phyloP scores from a whole-genome alignment of 2,329 filamentous ascomycete genomes.

The Penicillium italicum region DNA sequence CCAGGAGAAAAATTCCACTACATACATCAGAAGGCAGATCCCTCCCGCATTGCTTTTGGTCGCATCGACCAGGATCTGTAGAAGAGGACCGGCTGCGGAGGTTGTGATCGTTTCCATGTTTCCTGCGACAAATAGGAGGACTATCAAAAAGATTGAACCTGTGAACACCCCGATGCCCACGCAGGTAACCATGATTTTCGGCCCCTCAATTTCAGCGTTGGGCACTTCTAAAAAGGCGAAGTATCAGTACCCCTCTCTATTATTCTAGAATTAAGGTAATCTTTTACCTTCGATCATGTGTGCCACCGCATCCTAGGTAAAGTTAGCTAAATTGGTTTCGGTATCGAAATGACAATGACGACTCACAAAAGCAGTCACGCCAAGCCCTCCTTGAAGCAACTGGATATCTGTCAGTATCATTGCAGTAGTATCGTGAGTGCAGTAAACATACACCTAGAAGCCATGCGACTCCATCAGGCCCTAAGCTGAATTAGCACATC shows the following conservation, averaged over 20 bases:
- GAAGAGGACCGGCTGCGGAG: constrained; percentile 55
- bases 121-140: constrained; percentile 60
- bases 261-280: background rate
- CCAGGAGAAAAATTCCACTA: background rate
- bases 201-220: constrained; percentile 51
- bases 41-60: constrained; percentile 60
- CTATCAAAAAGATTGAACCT: constrained; percentile 59
- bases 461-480: constrained; percentile 59
- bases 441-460: constrained; percentile 33
- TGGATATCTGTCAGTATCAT: constrained; percentile 16
- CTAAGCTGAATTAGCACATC: constrained; percentile 17
- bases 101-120: constrained; percentile 55
- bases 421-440: background rate
- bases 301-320: constrained; percentile 32
- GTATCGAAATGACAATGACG: background rate
- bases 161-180: constrained; percentile 61
- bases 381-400: constrained; percentile 49
- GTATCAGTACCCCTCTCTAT: background rate
- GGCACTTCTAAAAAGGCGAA: constrained; percentile 32
- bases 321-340: constrained; percentile 1
- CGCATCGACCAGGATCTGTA: constrained; percentile 61
- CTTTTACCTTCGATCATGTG: constrained; percentile 50
- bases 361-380: constrained; percentile 50
- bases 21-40: constrained; percentile 59
- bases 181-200: constrained; percentile 63